Conservation (phyloP, 2,329 filamentous ascomycete genomes). For the Gnomoniopsis smithogilvyi region DNA sequence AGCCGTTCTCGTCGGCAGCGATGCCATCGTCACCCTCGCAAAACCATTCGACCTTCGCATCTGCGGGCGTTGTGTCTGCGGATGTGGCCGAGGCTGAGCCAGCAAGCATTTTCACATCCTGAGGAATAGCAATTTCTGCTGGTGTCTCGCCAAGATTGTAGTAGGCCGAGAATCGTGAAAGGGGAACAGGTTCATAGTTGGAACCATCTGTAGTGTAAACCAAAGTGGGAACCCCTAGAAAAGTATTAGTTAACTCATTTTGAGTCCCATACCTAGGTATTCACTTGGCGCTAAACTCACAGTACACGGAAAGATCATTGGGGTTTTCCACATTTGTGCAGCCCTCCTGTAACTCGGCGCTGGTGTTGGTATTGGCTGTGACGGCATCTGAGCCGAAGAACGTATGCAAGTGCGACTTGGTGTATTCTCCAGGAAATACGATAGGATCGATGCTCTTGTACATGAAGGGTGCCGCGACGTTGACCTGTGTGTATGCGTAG, state of each 20-base stretch:
- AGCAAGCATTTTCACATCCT: constrained; percentile 30
- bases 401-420: constrained; percentile 31
- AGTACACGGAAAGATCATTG: constrained; percentile 28
- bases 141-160: constrained; percentile 21
- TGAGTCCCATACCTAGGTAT: too few species aligned
- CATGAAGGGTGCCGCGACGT: constrained; percentile 25
- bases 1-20: constrained; percentile 63
- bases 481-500: constrained; percentile 25
- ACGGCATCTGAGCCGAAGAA: constrained; percentile 34
- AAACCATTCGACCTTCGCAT: constrained; percentile 23
- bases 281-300: constrained; percentile 3
- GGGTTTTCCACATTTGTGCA: constrained; percentile 27
- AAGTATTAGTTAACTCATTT: background rate
- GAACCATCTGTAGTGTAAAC: constrained; percentile 19
- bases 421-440: constrained; percentile 28
- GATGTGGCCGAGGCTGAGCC: constrained; percentile 38
- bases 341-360: constrained; percentile 27
- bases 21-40: constrained; percentile 21
- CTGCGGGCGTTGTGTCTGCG: constrained; percentile 27
- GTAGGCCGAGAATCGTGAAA: constrained; percentile 22
- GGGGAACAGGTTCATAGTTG: constrained; percentile 18
- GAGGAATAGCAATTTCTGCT: constrained; percentile 22
- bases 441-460: constrained; percentile 33
- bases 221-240: constrained; percentile 17
- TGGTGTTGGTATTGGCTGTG: constrained; percentile 28